phyloP scores from a whole-genome alignment of 1,284 basidiomycete genomes.

The Pseudozyma thailandica region DNA sequence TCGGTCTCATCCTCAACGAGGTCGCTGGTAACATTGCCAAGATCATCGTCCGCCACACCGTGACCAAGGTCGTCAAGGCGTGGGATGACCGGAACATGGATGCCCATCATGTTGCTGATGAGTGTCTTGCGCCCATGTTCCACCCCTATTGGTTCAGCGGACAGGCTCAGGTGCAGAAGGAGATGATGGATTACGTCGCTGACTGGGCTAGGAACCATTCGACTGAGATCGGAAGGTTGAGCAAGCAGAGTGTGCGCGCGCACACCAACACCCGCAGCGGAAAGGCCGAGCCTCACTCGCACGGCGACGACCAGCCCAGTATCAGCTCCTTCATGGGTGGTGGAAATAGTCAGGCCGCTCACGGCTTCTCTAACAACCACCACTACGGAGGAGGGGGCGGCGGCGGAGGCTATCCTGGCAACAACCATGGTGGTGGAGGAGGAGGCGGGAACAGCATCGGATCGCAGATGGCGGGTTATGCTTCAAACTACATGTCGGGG shows the following conservation, averaged over 20 bases:
- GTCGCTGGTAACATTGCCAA: constrained; percentile 68
- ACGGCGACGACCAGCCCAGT: constrained; percentile 51
- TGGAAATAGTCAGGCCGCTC: constrained; percentile 44
- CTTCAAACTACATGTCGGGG: constrained; percentile 44
- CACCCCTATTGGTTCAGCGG: constrained; percentile 60
- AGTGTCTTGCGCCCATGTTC: constrained; percentile 61
- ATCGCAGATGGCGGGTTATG: constrained; percentile 40
- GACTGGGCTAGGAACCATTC: constrained; percentile 52
- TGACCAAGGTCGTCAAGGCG: constrained; percentile 79
- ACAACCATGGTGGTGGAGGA: constrained; percentile 14
- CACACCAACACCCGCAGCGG: constrained; percentile 62
- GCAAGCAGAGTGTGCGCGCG: constrained; percentile 47
- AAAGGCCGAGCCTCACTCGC: constrained; percentile 57
- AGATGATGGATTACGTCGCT: constrained; percentile 62
- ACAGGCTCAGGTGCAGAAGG: constrained; percentile 50
- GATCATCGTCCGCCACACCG: constrained; percentile 73
- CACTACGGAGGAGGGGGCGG: constrained; percentile 19
- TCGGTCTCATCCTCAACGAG: constrained; percentile 67
- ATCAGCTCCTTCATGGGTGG: constrained; percentile 48
- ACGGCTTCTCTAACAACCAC: constrained; percentile 30
- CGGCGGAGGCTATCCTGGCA: constrained; percentile 3
- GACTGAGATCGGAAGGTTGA: constrained; percentile 51
- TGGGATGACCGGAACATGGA: constrained; percentile 72
- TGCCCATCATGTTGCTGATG: constrained; percentile 51
- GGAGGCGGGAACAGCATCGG: constrained; percentile 37